Conservation (phyloP, 768 basidiomycete species). For the Ramaria sp. region DNA sequence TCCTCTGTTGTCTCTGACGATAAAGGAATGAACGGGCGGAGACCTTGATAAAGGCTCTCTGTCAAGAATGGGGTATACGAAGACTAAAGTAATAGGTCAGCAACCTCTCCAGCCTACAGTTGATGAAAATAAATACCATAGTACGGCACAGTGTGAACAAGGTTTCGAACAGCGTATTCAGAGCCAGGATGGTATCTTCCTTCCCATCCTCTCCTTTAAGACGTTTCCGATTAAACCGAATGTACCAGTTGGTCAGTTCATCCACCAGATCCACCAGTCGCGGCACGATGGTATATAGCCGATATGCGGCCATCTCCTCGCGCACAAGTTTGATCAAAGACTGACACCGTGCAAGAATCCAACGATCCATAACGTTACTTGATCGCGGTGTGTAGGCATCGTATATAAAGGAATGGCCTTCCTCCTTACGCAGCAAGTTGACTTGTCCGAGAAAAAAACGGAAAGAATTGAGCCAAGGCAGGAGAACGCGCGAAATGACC, state of each 20-base stretch:
- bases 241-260: slow-evolving; percentile 99
- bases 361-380: slow-evolving; percentile 94
- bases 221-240: slow-evolving; percentile 93
- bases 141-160: slow-evolving; percentile 90
- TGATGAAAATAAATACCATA: slow-evolving; percentile 49
- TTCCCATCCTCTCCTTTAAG: slow-evolving; percentile 91
- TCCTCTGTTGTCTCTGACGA: slow-evolving; percentile 56
- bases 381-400: slow-evolving; percentile 76
- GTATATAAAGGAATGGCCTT: slow-evolving; percentile 71
- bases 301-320: slow-evolving; percentile 94
- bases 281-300: slow-evolving; percentile 96
- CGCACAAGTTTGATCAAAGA: slow-evolving; percentile 86
- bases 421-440: slow-evolving; percentile 72
- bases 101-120: background rate
- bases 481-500: slow-evolving; percentile 88
- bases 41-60: slow-evolving; percentile 89
- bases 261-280: slow-evolving; percentile 84
- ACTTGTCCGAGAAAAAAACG: slow-evolving; percentile 98
- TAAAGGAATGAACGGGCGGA: slow-evolving; percentile 76
- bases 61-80: slow-evolving; percentile 98
- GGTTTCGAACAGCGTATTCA: slow-evolving; percentile 95
- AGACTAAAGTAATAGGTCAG: slow-evolving; percentile 39
- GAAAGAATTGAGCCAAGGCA: slow-evolving; percentile 98
- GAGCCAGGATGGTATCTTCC: slow-evolving; percentile 76
- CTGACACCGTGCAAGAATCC: slow-evolving; percentile 98